Evolutionary conservation across 345 rosid species (phyloP).

Genomic region (Arabis alpina): DNA sequence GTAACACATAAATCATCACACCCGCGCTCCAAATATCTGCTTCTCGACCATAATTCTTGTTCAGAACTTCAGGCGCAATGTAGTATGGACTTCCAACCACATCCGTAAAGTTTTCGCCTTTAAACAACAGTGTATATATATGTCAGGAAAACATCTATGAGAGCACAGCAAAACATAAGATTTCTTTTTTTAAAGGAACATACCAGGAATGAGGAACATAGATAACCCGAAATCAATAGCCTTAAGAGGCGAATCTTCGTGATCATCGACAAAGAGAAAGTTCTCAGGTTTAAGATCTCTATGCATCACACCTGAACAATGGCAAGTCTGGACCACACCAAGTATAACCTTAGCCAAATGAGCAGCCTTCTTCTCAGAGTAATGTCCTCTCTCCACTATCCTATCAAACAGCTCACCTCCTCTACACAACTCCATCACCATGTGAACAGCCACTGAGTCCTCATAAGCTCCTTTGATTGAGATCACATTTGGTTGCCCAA

Average conservation of each 20-base stretch:
- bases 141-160: constrained; percentile 21
- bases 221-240: constrained; percentile 91
- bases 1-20: constrained; percentile 80
- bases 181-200: constrained; percentile 22
- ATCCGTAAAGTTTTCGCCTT: constrained; percentile 75
- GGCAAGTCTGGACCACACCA: constrained; percentile 76
- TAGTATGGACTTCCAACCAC: constrained; percentile 96
- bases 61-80: constrained; percentile 85
- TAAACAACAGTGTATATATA: constrained; percentile 13
- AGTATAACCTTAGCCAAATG: constrained; percentile 65
- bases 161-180: not conserved
- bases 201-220: constrained; percentile 78
- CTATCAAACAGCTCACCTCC: constrained; percentile 97
- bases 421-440: constrained; percentile 88
- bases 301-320: constrained; percentile 83
- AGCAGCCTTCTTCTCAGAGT: constrained; percentile 77
- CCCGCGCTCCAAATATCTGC: constrained; percentile 98
- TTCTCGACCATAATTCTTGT: constrained; percentile 73
- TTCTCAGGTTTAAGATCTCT: constrained; percentile 92
- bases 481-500: constrained; percentile 70
- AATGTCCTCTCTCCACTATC: constrained; percentile 79
- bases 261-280: constrained; percentile 65
- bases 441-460: constrained; percentile 82
- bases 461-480: constrained; percentile 85
- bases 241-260: constrained; percentile 77